Conservation (phyloP, 2,329 filamentous ascomycete species). For the Paramyrothecium sp. region DNA sequence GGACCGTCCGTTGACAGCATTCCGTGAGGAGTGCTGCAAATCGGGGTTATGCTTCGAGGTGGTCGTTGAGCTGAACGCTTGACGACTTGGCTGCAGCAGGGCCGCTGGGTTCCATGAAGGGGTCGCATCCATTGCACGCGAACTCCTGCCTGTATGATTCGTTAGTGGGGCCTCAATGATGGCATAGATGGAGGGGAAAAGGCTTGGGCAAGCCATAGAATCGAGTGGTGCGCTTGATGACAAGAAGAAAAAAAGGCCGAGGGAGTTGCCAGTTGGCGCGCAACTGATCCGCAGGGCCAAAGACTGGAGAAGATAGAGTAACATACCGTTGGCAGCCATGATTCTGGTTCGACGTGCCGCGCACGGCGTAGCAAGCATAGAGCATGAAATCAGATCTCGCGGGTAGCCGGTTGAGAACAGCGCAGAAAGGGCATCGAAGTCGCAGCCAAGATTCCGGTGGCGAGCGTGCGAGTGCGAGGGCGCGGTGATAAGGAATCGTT, state of each 20-base stretch:
- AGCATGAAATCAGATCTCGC: neutral
- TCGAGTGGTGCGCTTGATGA: too few relatives aligned
- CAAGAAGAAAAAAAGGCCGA: too few relatives aligned
- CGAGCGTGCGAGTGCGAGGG: neutral
- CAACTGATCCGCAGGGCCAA: too few relatives aligned
- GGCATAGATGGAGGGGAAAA: neutral
- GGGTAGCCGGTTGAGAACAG: too few relatives aligned
- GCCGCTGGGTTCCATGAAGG: conserved; percentile 40
- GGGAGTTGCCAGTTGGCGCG: too few relatives aligned
- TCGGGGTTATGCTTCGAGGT: conserved; percentile 20
- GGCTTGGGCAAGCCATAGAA: neutral
- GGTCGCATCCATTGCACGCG: conserved; percentile 21
- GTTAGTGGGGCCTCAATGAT: conserved; percentile 9
- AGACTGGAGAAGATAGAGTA: too few relatives aligned
- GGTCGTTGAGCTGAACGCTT: conserved; percentile 22
- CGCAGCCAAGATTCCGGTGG: too few relatives aligned
- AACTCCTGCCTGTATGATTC: conserved; percentile 21
- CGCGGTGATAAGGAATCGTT: neutral
- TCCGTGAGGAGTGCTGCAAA: conserved; percentile 17
- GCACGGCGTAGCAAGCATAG: neutral
- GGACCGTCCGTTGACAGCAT: conserved; percentile 17
- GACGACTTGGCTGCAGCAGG: conserved; percentile 36
- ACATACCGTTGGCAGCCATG: neutral
- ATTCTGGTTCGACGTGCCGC: neutral
- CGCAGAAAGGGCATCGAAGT: too few relatives aligned